Percentiles rank a stretch among this genome's conserved stretches.
phyloP scores from a whole-genome alignment of 78 protist genomes.

The Protostelium mycophagum region DNA sequence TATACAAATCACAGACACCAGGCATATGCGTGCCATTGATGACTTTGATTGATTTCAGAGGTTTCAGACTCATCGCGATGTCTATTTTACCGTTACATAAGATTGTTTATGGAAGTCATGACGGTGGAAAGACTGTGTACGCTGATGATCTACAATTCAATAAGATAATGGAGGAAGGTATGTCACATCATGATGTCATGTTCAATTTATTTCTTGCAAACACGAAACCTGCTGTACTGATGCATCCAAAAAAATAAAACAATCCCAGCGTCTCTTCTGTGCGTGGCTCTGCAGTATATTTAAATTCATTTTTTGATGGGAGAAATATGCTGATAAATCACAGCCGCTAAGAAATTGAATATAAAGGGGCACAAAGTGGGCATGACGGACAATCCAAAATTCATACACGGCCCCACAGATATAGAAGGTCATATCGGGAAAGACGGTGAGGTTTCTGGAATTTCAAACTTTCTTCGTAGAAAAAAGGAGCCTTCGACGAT shows the following conservation, averaged over 20 bases:
- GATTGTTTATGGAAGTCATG: slow-evolving; percentile 40
- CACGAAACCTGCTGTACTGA: too few relatives aligned
- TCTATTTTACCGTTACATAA: slow-evolving; percentile 49
- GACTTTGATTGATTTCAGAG: slow-evolving; percentile 51
- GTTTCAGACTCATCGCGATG: slow-evolving; percentile 59
- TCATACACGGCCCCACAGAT: slow-evolving; percentile 63
- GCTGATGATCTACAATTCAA: slow-evolving; percentile 9
- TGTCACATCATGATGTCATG: slow-evolving; percentile 28
- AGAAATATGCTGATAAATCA: slow-evolving; percentile 11
- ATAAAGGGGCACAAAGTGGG: slow-evolving; percentile 61
- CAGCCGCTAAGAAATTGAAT: slow-evolving; percentile 47
- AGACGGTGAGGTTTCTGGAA: slow-evolving; percentile 17
- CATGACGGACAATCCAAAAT: slow-evolving; percentile 15
- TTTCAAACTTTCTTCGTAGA: too few relatives aligned
- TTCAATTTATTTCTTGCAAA: too few relatives aligned
- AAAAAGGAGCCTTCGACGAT: too few relatives aligned
- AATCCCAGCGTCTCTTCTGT: too few relatives aligned
- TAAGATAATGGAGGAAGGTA: slow-evolving; percentile 25
- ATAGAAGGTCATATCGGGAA: slow-evolving; percentile 60
- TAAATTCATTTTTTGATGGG: slow-evolving; percentile 42
- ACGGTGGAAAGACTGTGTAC: slow-evolving; percentile 40
- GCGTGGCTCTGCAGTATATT: too few relatives aligned
- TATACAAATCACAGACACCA: slow-evolving; percentile 29
- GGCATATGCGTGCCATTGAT: slow-evolving; percentile 61
- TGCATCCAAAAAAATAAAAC: too few relatives aligned